Conservation (phyloP, 2,329 filamentous ascomycete species). For the Alternaria consortialis region DNA sequence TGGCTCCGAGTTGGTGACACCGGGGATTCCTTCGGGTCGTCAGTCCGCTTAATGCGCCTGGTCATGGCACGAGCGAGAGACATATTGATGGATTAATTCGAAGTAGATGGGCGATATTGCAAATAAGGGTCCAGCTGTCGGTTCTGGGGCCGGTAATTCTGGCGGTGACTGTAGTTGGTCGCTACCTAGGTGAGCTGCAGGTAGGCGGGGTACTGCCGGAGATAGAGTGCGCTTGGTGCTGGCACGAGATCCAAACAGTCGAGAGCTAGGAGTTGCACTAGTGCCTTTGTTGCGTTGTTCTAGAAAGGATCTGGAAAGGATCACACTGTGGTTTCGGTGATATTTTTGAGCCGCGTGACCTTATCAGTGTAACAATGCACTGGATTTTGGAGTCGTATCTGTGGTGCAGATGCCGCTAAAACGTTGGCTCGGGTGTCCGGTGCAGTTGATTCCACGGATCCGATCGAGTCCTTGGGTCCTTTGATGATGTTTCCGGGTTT, state of each 20-base stretch:
- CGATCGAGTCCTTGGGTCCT: conserved; percentile 16
- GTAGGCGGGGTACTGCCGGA: conserved; percentile 47
- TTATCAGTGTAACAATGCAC: conserved; percentile 37
- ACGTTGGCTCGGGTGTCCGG: conserved; percentile 20
- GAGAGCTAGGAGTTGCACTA: conserved; percentile 27
- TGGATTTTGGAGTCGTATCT: conserved; percentile 33
- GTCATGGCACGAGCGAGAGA: conserved; percentile 77
- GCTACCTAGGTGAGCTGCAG: conserved; percentile 36
- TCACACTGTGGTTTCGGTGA: conserved; percentile 35
- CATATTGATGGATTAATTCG: conserved; percentile 54
- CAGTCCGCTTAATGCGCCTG: conserved; percentile 68
- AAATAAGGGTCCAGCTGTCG: conserved; percentile 35
- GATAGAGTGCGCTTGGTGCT: conserved; percentile 44
- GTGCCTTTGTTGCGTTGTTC: conserved; percentile 30
- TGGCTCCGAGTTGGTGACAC: conserved; percentile 50
- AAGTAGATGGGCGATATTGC: conserved; percentile 37
- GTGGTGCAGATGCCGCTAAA: conserved; percentile 39
- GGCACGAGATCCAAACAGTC: conserved; percentile 33
- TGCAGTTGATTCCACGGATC: conserved; percentile 17
- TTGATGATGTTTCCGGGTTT: conserved; percentile 27
- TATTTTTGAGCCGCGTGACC: conserved; percentile 37
- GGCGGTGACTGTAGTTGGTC: conserved; percentile 32
- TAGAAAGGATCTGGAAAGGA: conserved; percentile 32
- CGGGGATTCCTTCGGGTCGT: conserved; percentile 40
- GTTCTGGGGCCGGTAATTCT: conserved; percentile 45